phyloP scores from a whole-genome alignment of 1,139 yeast species.

The Arxiozyma slooffiae region DNA sequence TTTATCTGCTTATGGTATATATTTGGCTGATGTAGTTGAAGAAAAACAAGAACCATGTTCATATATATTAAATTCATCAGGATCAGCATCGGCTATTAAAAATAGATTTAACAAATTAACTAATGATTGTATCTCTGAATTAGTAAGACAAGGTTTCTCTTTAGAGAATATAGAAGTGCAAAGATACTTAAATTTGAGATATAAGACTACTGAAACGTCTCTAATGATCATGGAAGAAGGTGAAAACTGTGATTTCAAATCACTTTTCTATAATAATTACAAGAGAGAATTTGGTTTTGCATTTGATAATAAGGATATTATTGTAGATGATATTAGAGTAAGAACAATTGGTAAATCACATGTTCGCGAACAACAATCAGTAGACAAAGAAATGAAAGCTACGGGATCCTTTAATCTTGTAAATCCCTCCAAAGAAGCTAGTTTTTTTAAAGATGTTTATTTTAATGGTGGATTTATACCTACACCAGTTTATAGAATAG shows the following conservation, averaged over 20 bases:
- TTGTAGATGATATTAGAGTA: constrained; percentile 78
- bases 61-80: constrained; percentile 27
- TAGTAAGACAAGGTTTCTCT: constrained; percentile 29
- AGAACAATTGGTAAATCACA: constrained; percentile 49
- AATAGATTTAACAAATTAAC: constrained; percentile 31
- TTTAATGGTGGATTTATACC: constrained; percentile 43
- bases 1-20: constrained; percentile 48
- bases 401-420: constrained; percentile 12
- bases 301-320: constrained; percentile 45
- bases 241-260: constrained; percentile 28
- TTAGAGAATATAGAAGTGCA: constrained; percentile 45
- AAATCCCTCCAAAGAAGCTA: constrained; percentile 22
- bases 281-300: constrained; percentile 62
- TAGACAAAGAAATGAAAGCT: constrained; percentile 32
- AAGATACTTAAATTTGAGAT: constrained; percentile 64
- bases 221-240: constrained; percentile 48
- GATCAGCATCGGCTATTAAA: constrained; percentile 24
- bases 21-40: constrained; percentile 50
- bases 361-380: constrained; percentile 27
- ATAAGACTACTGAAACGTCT: constrained; percentile 80
- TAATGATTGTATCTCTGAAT: constrained; percentile 8
- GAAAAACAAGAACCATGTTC: constrained; percentile 57
- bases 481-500: constrained; percentile 45
- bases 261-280: constrained; percentile 43
- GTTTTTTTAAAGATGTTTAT: constrained; percentile 34